phyloP scores from a whole-genome alignment of 2,329 filamentous ascomycete genomes.

The Epichloe baconii region DNA sequence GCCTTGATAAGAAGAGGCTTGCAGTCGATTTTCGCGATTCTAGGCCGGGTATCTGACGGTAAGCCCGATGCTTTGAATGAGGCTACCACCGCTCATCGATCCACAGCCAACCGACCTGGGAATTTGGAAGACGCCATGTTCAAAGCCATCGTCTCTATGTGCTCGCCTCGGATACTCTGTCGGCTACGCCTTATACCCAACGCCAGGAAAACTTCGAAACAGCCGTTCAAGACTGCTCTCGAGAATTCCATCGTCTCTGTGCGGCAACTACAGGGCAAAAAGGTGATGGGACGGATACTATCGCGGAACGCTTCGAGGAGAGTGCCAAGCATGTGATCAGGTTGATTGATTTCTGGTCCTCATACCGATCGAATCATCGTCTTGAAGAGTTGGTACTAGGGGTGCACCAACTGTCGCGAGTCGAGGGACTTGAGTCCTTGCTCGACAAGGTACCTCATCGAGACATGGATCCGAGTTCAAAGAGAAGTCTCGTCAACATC shows the following conservation, averaged over 20 bases:
- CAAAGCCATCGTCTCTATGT: slow-evolving; percentile 18
- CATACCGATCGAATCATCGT: neutral
- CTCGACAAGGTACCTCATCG: neutral
- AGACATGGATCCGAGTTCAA: slow-evolving; percentile 7
- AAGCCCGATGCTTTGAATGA: neutral
- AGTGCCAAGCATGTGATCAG: neutral
- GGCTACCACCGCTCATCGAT: neutral
- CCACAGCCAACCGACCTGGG: neutral
- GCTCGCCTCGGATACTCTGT: slow-evolving; percentile 16
- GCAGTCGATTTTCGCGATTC: neutral
- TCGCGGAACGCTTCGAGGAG: neutral
- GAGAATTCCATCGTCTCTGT: neutral
- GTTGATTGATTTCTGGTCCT: neutral
- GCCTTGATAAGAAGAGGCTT: neutral
- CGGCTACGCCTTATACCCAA: slow-evolving; percentile 13
- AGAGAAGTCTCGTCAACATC: slow-evolving; percentile 16
- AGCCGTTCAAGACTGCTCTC: neutral
- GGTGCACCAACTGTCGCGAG: slow-evolving; percentile 10
- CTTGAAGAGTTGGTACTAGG: slow-evolving; percentile 10
- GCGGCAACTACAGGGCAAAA: neutral
- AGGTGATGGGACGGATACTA: neutral
- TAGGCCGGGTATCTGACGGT: neutral
- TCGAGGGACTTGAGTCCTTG: slow-evolving; percentile 11
- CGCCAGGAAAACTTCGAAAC: neutral
- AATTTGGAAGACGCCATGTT: slow-evolving; percentile 12